Evolutionary conservation across 179 eudicot species (phyloP).

Genomic region (Vitellaria paradoxa): DNA sequence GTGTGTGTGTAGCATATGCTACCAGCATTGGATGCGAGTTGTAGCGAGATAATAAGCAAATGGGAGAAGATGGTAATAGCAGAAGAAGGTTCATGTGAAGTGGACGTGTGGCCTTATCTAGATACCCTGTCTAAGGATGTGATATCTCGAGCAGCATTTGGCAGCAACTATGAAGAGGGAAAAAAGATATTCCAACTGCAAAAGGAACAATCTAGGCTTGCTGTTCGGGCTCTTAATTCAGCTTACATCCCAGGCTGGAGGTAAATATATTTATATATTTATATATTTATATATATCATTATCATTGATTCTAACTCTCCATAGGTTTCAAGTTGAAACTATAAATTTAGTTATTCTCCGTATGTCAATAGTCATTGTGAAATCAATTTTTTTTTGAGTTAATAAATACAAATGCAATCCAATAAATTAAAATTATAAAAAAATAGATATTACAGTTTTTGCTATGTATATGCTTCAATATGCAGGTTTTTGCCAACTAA

Average conservation of each 20-base stretch:
- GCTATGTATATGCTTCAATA: too few species aligned
- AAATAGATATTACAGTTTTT: too few species aligned
- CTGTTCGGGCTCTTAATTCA: background rate
- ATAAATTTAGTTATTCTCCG: too few species aligned
- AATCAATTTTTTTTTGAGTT: too few species aligned
- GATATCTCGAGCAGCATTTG: slow-evolving; percentile 11
- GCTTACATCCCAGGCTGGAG: slow-evolving; percentile 18
- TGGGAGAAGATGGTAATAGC: background rate
- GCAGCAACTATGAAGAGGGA: slow-evolving; percentile 19
- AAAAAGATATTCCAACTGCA: slow-evolving; percentile 11
- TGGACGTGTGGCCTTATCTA: slow-evolving; percentile 17
- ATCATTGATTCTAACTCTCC: too few species aligned
- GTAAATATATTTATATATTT: too few species aligned
- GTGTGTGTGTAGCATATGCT: background rate
- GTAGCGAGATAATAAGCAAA: slow-evolving; percentile 1
- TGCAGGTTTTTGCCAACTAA: too few species aligned
- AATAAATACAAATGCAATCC: too few species aligned
- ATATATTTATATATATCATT: too few species aligned
- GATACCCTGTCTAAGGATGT: slow-evolving; percentile 5
- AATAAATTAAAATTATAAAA: too few species aligned
- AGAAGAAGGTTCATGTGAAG: background rate
- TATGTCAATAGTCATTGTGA: too few species aligned
- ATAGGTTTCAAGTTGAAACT: too few species aligned
- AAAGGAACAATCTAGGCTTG: background rate
- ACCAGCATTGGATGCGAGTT: background rate